Conservation (phyloP, 108 stramenopile genomes). For the Nitzschia putrida region DNA sequence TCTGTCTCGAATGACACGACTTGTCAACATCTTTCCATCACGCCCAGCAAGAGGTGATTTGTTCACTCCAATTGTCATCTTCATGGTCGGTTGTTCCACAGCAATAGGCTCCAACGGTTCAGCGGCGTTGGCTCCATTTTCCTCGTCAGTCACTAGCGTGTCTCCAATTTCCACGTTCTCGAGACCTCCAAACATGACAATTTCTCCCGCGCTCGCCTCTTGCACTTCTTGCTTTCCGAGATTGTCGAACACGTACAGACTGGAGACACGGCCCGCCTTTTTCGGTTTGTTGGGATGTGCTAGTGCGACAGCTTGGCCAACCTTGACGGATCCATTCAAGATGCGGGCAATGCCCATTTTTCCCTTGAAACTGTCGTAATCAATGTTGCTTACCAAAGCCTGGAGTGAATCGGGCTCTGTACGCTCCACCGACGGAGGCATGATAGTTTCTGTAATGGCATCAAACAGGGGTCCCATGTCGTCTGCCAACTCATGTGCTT, state of each 20-base stretch:
- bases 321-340: slow-evolving; percentile 80
- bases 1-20: slow-evolving; percentile 96
- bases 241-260: slow-evolving; percentile 96
- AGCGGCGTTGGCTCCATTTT: slow-evolving; percentile 71
- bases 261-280: slow-evolving; percentile 79
- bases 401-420: slow-evolving; percentile 74
- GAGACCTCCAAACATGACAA: slow-evolving; percentile 97
- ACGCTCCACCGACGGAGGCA: slow-evolving; percentile 68
- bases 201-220: slow-evolving; percentile 92
- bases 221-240: slow-evolving; percentile 91
- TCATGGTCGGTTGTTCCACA: slow-evolving; percentile 98
- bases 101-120: slow-evolving; percentile 92
- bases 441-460: slow-evolving; percentile 71
- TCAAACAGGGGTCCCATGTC: slow-evolving; percentile 95
- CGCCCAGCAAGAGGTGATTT: slow-evolving; percentile 97
- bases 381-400: slow-evolving; percentile 93
- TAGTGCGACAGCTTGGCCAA: slow-evolving; percentile 78
- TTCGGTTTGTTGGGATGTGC: slow-evolving; percentile 72
- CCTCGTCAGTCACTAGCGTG: slow-evolving; percentile 90
- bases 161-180: slow-evolving; percentile 92
- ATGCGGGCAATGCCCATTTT: slow-evolving; percentile 97
- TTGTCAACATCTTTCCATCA: slow-evolving; percentile 96
- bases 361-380: slow-evolving; percentile 97
- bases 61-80: slow-evolving; percentile 99
- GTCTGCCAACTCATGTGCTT: slow-evolving; percentile 71